Conservation (phyloP, 108 stramenopile species). For the Conticribra guillardii region DNA sequence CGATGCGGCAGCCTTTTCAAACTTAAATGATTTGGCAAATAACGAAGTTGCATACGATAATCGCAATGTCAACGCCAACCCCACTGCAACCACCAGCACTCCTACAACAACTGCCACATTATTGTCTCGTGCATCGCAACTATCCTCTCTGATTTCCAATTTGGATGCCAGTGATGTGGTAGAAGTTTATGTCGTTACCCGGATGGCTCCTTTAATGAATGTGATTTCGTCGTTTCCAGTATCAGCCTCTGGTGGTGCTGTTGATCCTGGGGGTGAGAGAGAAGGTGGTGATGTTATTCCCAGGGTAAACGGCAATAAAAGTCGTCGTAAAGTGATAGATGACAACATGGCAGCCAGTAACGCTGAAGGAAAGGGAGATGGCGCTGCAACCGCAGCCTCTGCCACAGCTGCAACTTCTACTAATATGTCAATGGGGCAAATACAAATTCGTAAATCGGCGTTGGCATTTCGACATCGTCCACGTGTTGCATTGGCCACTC, state of each 20-base stretch:
- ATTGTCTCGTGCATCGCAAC: constrained; percentile 43
- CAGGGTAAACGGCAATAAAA: constrained; percentile 15
- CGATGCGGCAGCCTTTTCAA: background rate
- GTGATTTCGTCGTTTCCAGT: constrained; percentile 16
- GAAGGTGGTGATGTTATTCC: background rate
- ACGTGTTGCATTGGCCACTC: constrained; percentile 44
- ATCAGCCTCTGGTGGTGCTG: constrained; percentile 13
- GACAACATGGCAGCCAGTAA: background rate
- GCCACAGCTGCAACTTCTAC: constrained; percentile 8
- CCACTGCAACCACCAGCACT: background rate
- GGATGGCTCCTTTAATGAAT: constrained; percentile 61
- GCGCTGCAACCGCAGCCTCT: constrained; percentile 4
- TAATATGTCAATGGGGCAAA: constrained; percentile 36
- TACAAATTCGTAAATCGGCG: constrained; percentile 66
- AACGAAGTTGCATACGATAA: constrained; percentile 8
- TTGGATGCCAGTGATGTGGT: constrained; percentile 85
- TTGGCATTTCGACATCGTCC: constrained; percentile 76
- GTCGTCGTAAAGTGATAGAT: constrained; percentile 9
- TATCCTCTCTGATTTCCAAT: constrained; percentile 60
- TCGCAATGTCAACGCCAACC: constrained; percentile 17
- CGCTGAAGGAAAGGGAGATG: constrained; percentile 21
- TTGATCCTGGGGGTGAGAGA: background rate
- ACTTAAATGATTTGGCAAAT: background rate
- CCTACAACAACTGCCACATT: constrained; percentile 21
- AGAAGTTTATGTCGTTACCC: constrained; percentile 76